Conservation (phyloP, 2,329 filamentous ascomycete genomes). For the Colletotrichum horii region DNA sequence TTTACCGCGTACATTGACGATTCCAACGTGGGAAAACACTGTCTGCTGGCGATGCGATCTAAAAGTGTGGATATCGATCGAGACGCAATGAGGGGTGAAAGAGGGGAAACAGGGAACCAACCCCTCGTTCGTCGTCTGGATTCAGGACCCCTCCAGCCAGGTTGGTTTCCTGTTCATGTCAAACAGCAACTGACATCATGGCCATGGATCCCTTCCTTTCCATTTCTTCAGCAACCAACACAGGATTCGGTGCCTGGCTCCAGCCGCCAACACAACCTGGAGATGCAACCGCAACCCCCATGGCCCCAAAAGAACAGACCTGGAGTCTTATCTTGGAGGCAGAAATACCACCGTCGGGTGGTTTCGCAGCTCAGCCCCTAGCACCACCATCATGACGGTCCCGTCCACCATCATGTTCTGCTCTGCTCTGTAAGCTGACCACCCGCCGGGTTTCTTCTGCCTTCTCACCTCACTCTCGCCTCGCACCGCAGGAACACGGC, state of each 20-base stretch:
- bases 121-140: background rate
- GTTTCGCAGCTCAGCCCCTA: background rate
- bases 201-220: background rate
- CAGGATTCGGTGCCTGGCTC: background rate
- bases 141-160: background rate
- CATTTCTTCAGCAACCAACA: background rate
- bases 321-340: background rate
- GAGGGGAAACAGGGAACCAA: background rate
- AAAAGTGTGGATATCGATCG: background rate
- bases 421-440: background rate
- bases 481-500: background rate
- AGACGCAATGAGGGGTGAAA: background rate
- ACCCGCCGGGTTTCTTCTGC: background rate
- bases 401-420: too few relatives aligned
- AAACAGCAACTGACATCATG: background rate
- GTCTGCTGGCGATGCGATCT: background rate
- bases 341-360: background rate
- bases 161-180: background rate
- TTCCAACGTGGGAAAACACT: too few relatives aligned
- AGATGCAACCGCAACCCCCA: background rate
- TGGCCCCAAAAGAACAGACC: background rate
- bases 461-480: background rate
- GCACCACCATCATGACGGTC: too few relatives aligned
- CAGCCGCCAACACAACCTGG: background rate
- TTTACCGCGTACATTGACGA: too few relatives aligned